A percentile compares a stretch with the other conserved stretches of the same genome.
These are phyloP conservation scores for Xylariaceae sp. DNA, from an alignment of 2,329 filamentous ascomycete genomes.

Conservation along the genomic window DNA sequence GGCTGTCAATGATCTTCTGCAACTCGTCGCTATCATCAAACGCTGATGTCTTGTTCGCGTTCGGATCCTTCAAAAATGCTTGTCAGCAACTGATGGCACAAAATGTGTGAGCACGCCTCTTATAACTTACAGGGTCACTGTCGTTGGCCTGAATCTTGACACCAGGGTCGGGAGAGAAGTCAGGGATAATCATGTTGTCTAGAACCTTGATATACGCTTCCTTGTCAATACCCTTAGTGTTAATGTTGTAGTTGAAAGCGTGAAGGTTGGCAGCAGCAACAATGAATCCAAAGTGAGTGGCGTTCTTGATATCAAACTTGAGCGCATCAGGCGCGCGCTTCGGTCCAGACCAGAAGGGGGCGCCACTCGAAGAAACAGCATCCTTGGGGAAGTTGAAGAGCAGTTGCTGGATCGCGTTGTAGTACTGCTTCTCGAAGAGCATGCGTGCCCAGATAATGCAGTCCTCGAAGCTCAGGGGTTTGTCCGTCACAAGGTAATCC, in stretches of 20 bases:
- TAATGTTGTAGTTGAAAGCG: conserved; percentile 97
- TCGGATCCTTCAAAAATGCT: conserved; percentile 61
- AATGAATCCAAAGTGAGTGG: conserved; percentile 83
- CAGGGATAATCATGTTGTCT: conserved; percentile 89
- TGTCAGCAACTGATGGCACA: conserved; percentile 5
- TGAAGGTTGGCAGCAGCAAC: conserved; percentile 86
- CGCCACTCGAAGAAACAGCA: conserved; percentile 77
- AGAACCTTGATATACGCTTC: conserved; percentile 72
- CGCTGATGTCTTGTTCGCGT: conserved; percentile 64
- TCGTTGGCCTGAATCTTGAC: conserved; percentile 98
- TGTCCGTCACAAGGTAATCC: conserved; percentile 86
- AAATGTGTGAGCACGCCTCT: not conserved
- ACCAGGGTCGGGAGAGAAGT: conserved; percentile 82
- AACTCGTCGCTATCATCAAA: conserved; percentile 74
- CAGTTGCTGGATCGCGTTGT: conserved; percentile 92
- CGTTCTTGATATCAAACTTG: conserved; percentile 79
- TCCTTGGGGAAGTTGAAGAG: conserved; percentile 98
- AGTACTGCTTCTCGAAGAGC: conserved; percentile 94
- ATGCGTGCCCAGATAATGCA: conserved; percentile 93
- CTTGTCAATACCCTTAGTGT: conserved; percentile 67
- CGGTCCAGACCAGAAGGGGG: conserved; percentile 95
- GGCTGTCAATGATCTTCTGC: conserved; percentile 61
- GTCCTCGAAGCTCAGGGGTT: conserved; percentile 88
- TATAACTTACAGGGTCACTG: conserved; percentile 66
- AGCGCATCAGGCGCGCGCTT: conserved; percentile 92